A percentile compares a stretch with the other conserved stretches of the same genome.
Evolutionary conservation across 2,329 filamentous ascomycete species (phyloP).

Genomic region (Metarhizium sp.): DNA sequence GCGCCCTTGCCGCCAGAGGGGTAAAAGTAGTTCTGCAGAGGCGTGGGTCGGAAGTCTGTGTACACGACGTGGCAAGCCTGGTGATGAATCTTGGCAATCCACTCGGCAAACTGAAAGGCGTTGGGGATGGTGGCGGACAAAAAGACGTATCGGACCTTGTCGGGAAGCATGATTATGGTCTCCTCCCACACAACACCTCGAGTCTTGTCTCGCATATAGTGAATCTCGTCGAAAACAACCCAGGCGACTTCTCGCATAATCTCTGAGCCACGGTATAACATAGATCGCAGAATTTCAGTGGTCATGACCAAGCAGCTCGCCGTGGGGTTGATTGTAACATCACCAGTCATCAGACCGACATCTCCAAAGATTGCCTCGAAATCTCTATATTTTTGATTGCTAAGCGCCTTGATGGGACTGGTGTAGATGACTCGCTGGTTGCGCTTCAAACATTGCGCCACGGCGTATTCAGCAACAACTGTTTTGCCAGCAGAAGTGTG

Average conservation of each 20-base stretch:
- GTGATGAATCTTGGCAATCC: conserved; percentile 96
- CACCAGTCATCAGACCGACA: conserved; percentile 95
- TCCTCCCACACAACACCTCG: conserved; percentile 98
- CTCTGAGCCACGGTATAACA: conserved; percentile 96
- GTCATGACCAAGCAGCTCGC: conserved; percentile 98
- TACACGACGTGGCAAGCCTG: conserved; percentile 99
- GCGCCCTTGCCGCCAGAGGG: conserved; percentile 88
- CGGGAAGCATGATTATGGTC: conserved; percentile 93
- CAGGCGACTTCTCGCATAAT: conserved; percentile 99
- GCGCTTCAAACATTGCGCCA: conserved; percentile 92
- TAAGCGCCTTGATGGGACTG: conserved; percentile 96
- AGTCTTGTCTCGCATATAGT: conserved; percentile 92
- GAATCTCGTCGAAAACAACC: conserved; percentile 98
- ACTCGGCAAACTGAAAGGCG: conserved; percentile 97
- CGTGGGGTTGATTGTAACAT: conserved; percentile 98
- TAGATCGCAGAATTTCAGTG: conserved; percentile 96
- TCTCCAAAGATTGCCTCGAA: conserved; percentile 94
- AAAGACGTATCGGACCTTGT: conserved; percentile 98
- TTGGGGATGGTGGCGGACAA: conserved; percentile 97
- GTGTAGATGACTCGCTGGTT: conserved; percentile 99
- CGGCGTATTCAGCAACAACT: conserved; percentile 95
- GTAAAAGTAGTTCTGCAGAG: conserved; percentile 96
- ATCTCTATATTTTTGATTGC: conserved; percentile 97
- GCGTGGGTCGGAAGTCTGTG: conserved; percentile 94
- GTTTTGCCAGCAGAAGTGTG: conserved; percentile 98